Conservation (phyloP, 2,329 filamentous ascomycete genomes). For the Monilinia fructicola region DNA sequence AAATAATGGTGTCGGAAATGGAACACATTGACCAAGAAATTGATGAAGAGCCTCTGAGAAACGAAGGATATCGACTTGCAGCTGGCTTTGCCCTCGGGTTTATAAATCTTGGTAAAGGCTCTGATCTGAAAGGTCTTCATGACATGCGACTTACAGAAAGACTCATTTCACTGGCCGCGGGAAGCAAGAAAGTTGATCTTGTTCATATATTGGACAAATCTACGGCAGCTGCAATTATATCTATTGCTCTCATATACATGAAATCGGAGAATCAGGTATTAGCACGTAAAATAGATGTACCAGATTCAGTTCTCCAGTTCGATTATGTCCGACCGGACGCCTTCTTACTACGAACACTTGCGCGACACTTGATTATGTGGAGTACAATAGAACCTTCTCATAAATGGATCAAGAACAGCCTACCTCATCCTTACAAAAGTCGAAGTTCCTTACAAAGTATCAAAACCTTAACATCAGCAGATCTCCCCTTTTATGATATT, state of each 20-base stretch:
- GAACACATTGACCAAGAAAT: conserved; percentile 78
- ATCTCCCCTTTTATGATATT: conserved; percentile 92
- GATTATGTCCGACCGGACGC: conserved; percentile 95
- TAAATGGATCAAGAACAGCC: conserved; percentile 71
- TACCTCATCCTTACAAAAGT: conserved; percentile 68
- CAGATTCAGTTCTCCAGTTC: conserved; percentile 85
- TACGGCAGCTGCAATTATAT: conserved; percentile 88
- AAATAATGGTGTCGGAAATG: conserved; percentile 97
- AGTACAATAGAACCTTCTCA: conserved; percentile 71
- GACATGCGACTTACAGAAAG: conserved; percentile 94
- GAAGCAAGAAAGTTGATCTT: conserved; percentile 85
- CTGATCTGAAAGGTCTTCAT: conserved; percentile 81
- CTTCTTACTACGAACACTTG: conserved; percentile 82
- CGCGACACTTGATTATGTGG: conserved; percentile 93
- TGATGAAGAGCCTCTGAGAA: conserved; percentile 81
- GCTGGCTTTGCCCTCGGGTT: conserved; percentile 91
- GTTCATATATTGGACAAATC: conserved; percentile 93
- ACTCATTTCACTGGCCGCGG: conserved; percentile 79
- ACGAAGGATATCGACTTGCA: conserved; percentile 93
- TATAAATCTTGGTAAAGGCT: conserved; percentile 91
- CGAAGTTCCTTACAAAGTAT: conserved; percentile 61
- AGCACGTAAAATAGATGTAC: conserved; percentile 89
- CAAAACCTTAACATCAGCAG: conserved; percentile 68
- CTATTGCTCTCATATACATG: conserved; percentile 91
- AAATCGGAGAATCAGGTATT: conserved; percentile 88